Evolutionary conservation across 495 filamentous ascomycete species (phyloP), one percentile per base, ranked within the genome.

Genomic region (Penicillium subrubescens): DNA sequence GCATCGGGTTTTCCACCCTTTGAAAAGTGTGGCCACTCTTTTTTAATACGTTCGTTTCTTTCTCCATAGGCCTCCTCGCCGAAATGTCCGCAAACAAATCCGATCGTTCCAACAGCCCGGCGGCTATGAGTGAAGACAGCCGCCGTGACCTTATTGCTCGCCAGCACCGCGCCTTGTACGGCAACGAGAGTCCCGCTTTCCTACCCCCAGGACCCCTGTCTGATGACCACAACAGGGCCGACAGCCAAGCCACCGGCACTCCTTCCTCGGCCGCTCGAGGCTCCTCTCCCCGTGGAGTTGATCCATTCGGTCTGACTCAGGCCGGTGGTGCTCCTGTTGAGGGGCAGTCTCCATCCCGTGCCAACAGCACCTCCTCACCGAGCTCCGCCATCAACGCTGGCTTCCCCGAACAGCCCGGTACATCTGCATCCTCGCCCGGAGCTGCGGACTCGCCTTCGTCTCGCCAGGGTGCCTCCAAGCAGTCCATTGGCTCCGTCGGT

Each of bases 121-220:
- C 91, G 71, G 86, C 87, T 57, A 89, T 96, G 90, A 94, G 89
- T 75, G 95, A 98, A 81, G 95, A 98, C 57, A 93, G 96, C 63
- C 93, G 95, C 71, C 94, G 95, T 63, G 93, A 97, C 62, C 87
- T 99, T 69, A 94, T 99, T 71, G 90, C 93, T 68, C 94, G 94
- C 72, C 95, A 99, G 77, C 93, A 95, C 75, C 90, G 89, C 66
- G 93, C 93, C 54, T 78, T 99, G 67, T 99, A 97, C 77, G 92
- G 92, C 73, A 86, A 88, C 64, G 89, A 94, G 63, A 86, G 84
- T 70, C 84, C 77, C 57, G 73, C 77, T 46, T 93, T 86, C 75
- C 82, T 83, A 63, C 86, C 86, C 59, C 79, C 79, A 50, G 85
- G 76, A 62, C 83, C 77, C 66, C 88, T 90, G 73, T 80, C 80